Evolutionary conservation across 805 yeast genomes (phyloP), one percentile per base, ranked within the genome.

Genomic region (Clavispora fructus): DNA sequence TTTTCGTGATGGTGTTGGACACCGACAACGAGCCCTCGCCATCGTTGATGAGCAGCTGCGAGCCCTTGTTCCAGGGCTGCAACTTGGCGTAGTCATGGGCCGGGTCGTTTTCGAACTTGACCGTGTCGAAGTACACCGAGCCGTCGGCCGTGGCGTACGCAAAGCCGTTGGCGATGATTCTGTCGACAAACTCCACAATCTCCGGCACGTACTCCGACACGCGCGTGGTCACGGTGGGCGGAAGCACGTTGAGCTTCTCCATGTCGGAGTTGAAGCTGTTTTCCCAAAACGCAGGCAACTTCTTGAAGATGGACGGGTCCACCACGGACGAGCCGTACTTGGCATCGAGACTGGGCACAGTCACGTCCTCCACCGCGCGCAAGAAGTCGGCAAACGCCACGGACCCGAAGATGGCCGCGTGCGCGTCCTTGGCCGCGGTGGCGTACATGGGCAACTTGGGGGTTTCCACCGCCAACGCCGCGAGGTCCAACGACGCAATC

Each of bases 31-130:
- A 83, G 28, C 99, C 99, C 67, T 94, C 99, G 48, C 97, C 99
- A 56, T 94, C 99, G 44, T 84, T 85, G 46, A 94, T 86, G 48
- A 94, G 78, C 40, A 82, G 90, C 63, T 82, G 67, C 55, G 90
- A 83, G 43, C 96, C 96, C 67, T 89, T 88, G 62, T 91, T 94
- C 98, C 98, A 92, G 16, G 99, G 99, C 69, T 94, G 98, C 59
- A 91, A 80, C 67, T 94, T 94, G 33, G 98, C 98, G 64, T 94
- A 94, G 48, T 77, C 84, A 62, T 94, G 99, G 39, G 76, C 68
- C 7, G 81, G 79, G 44, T 75, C 73, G 32, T 69, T 69, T 57
- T 94, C 98, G 63, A 92, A 94, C 42, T 80, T 78, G 7, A 71
- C 78, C 11, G 97, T 91, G 67, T 94, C 95, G 64, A 94, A 94